These are phyloP conservation scores for Lentinula lateritia DNA, from an alignment of 768 basidiomycete species.

Conservation along the genomic window DNA sequence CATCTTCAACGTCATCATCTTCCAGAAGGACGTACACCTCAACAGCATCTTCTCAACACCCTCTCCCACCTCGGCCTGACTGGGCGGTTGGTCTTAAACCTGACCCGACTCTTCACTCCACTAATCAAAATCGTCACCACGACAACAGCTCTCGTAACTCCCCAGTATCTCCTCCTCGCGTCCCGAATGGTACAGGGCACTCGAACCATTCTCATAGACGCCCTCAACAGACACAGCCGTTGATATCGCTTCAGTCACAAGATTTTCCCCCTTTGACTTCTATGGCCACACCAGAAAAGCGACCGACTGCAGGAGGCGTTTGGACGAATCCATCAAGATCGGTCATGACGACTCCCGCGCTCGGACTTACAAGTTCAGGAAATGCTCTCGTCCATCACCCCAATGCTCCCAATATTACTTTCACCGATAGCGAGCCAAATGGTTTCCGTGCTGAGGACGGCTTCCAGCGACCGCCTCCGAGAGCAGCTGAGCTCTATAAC, in stretches of 20 bases:
- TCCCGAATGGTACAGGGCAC: constrained; percentile 30
- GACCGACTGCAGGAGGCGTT: constrained; percentile 55
- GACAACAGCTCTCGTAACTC: constrained; percentile 33
- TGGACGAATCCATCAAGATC: constrained; percentile 66
- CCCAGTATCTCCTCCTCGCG: constrained; percentile 33
- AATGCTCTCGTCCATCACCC: constrained; percentile 29
- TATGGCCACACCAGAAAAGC: constrained; percentile 41
- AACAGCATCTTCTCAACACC: constrained; percentile 64
- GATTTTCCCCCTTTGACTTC: constrained; percentile 71
- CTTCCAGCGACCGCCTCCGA: constrained; percentile 45
- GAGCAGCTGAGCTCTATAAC: constrained; percentile 33
- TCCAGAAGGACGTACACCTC: constrained; percentile 76
- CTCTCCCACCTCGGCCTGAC: constrained; percentile 78
- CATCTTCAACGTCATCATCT: constrained; percentile 76
- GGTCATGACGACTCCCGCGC: constrained; percentile 36
- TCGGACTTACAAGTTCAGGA: constrained; percentile 4
- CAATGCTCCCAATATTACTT: constrained; percentile 13
- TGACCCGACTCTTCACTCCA: constrained; percentile 58
- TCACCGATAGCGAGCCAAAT: constrained; percentile 13
- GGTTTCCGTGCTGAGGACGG: constrained; percentile 35
- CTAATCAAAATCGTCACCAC: constrained; percentile 52
- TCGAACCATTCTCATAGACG: constrained; percentile 18
- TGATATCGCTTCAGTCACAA: constrained; percentile 43
- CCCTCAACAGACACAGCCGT: constrained; percentile 25
- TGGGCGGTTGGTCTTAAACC: constrained; percentile 86